phyloP scores from a whole-genome alignment of 2,329 filamentous ascomycete species.

The Coniochaeta sp. region DNA sequence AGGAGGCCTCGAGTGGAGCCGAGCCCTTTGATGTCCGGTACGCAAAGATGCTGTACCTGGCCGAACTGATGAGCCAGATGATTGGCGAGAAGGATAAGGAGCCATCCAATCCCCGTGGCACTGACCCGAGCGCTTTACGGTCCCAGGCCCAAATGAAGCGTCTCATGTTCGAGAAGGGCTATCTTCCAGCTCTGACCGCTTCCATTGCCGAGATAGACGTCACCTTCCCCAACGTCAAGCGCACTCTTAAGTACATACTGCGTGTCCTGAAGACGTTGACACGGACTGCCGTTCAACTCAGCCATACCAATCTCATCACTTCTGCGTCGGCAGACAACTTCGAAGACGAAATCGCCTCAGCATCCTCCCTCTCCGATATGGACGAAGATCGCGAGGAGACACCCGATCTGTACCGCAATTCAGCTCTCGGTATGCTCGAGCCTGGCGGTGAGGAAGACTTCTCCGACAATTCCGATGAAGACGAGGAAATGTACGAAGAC shows the following conservation, averaged over 20 bases:
- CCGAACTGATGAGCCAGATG: conserved; percentile 90
- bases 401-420: conserved; percentile 94
- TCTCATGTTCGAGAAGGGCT: conserved; percentile 98
- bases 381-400: conserved; percentile 84
- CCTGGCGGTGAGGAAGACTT: conserved; percentile 74
- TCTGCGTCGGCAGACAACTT: conserved; percentile 58
- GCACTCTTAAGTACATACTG: conserved; percentile 93
- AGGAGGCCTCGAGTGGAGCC: conserved; percentile 70
- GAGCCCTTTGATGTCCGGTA: conserved; percentile 84
- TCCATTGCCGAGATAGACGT: conserved; percentile 95
- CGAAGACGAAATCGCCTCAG: conserved; percentile 82
- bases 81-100: conserved; percentile 71
- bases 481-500: conserved; percentile 87
- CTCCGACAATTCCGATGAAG: conserved; percentile 64
- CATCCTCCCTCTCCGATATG: conserved; percentile 82
- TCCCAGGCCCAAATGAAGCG: conserved; percentile 82
- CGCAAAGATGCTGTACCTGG: conserved; percentile 75
- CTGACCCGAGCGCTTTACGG: conserved; percentile 28
- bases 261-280: conserved; percentile 83
- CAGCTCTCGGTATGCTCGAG: conserved; percentile 90
- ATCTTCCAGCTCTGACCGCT: conserved; percentile 77
- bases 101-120: conserved; percentile 28
- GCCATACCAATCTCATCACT: conserved; percentile 71
- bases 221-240: conserved; percentile 87
- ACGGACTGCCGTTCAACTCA: conserved; percentile 78